Percentiles rank a stretch among this genome's conserved stretches.
Conservation (phyloP, 1,284 basidiomycete species). For the Papiliotrema terrestris region DNA sequence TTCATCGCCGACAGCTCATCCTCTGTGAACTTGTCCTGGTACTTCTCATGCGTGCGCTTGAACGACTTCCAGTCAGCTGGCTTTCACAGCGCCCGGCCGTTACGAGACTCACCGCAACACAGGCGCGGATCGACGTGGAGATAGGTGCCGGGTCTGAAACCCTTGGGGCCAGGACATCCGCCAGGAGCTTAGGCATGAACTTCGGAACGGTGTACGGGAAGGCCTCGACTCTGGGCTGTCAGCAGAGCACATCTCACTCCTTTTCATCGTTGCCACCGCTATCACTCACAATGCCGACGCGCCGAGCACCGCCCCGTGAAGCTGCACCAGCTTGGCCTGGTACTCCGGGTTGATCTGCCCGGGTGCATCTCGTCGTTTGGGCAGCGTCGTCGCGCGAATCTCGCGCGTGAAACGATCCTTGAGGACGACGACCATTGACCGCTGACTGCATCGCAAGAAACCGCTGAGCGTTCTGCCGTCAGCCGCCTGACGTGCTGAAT, state of each 20-base stretch:
- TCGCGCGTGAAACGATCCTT: constrained; percentile 76
- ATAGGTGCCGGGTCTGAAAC: constrained; percentile 89
- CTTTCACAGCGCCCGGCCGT: constrained; percentile 27
- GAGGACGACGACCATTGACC: constrained; percentile 78
- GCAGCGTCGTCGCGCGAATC: constrained; percentile 63
- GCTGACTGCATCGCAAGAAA: constrained; percentile 87
- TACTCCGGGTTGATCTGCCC: constrained; percentile 60
- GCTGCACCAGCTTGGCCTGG: constrained; percentile 64
- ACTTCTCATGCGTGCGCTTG: constrained; percentile 53
- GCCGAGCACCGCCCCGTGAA: constrained; percentile 91
- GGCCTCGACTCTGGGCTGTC: constrained; percentile 50
- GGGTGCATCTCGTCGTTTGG: constrained; percentile 60
- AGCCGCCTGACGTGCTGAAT: neutral
- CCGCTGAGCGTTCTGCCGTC: constrained; percentile 66
- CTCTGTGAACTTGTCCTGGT: constrained; percentile 83
- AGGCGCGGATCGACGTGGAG: constrained; percentile 81
- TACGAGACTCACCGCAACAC: constrained; percentile 62
- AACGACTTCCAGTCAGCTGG: constrained; percentile 33
- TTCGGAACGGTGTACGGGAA: constrained; percentile 61
- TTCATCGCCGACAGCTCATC: constrained; percentile 83
- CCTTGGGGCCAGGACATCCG: constrained; percentile 54
- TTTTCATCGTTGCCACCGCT: neutral
- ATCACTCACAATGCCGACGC: constrained; percentile 51
- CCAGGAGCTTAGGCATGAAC: constrained; percentile 57
- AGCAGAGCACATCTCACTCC: neutral